Evolutionary conservation across 805 yeast species (phyloP).

Genomic region (Cyberlindnera samutprakarnensis): DNA sequence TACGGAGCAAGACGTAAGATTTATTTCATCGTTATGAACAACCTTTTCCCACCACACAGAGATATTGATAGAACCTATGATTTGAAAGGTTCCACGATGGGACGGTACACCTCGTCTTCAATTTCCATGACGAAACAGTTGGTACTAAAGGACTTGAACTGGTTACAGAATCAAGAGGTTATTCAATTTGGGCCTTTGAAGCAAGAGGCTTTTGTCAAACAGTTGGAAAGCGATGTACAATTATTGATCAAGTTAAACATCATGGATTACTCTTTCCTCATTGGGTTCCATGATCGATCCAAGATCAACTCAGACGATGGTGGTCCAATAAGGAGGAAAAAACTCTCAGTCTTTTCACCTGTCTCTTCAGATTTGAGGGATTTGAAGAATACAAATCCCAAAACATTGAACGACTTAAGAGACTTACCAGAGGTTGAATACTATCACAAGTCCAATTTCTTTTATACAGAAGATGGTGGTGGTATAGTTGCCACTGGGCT

Average conservation of each 20-base stretch:
- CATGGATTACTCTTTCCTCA: constrained; percentile 89
- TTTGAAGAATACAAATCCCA: constrained; percentile 39
- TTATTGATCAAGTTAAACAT: constrained; percentile 70
- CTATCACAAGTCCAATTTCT: constrained; percentile 44
- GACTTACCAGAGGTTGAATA: constrained; percentile 38
- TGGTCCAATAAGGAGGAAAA: constrained; percentile 24
- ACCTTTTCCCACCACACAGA: constrained; percentile 88
- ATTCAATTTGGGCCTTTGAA: constrained; percentile 75
- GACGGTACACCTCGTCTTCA: constrained; percentile 47
- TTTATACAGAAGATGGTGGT: constrained; percentile 77
- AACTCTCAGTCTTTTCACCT: constrained; percentile 28
- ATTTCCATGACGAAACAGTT: constrained; percentile 27
- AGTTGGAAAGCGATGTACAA: constrained; percentile 67
- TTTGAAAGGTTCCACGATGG: constrained; percentile 88
- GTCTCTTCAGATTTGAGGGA: constrained; percentile 20
- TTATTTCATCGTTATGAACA: constrained; percentile 94
- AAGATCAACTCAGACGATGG: constrained; percentile 41
- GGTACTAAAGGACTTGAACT: constrained; percentile 82
- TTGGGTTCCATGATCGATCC: constrained; percentile 79
- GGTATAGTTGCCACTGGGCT: constrained; percentile 69
- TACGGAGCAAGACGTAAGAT: constrained; percentile 53
- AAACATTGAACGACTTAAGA: constrained; percentile 30
- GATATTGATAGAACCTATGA: constrained; percentile 84
- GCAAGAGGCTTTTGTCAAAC: constrained; percentile 50
- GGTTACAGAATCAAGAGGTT: constrained; percentile 59